phyloP scores from a whole-genome alignment of 2,329 filamentous ascomycete species.

The Trichophyton verrucosum region DNA sequence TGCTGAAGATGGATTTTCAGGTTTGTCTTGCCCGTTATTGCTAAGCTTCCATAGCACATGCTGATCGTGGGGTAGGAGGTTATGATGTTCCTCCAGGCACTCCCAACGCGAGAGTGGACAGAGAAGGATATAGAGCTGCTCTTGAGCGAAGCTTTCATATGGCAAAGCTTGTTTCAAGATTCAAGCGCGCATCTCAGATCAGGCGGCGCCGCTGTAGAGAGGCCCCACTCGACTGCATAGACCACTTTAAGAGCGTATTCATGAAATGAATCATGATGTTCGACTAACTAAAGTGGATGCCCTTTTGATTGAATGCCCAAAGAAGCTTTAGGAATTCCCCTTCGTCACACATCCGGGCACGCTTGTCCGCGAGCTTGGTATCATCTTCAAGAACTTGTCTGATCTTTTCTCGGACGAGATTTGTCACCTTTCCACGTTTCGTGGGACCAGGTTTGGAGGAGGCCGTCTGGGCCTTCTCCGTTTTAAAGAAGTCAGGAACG shows the following conservation, averaged over 20 bases:
- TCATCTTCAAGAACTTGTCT: slow-evolving; percentile 69
- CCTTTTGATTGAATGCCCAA: slow-evolving; percentile 76
- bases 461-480: slow-evolving; percentile 35
- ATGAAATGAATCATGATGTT: not conserved
- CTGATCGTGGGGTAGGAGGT: slow-evolving; percentile 53
- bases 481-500: slow-evolving; percentile 73
- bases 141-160: slow-evolving; percentile 93
- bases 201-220: slow-evolving; percentile 18
- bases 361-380: slow-evolving; percentile 67
- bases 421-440: slow-evolving; percentile 65
- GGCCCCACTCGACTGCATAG: not conserved
- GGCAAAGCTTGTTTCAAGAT: slow-evolving; percentile 94
- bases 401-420: slow-evolving; percentile 78
- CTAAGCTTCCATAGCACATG: not conserved
- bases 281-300: slow-evolving; percentile 71
- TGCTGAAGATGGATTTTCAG: slow-evolving; percentile 91
- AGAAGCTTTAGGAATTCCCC: slow-evolving; percentile 78
- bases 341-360: slow-evolving; percentile 79
- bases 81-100: slow-evolving; percentile 97
- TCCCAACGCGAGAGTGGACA: slow-evolving; percentile 88
- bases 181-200: slow-evolving; percentile 69
- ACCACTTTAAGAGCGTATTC: not conserved
- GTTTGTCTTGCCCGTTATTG: slow-evolving; percentile 19
- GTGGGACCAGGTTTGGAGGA: slow-evolving; percentile 48
- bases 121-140: slow-evolving; percentile 96